Evolutionary conservation across 2,329 filamentous ascomycete genomes (phyloP).

Genomic region (Clarireedia monteithiana): DNA sequence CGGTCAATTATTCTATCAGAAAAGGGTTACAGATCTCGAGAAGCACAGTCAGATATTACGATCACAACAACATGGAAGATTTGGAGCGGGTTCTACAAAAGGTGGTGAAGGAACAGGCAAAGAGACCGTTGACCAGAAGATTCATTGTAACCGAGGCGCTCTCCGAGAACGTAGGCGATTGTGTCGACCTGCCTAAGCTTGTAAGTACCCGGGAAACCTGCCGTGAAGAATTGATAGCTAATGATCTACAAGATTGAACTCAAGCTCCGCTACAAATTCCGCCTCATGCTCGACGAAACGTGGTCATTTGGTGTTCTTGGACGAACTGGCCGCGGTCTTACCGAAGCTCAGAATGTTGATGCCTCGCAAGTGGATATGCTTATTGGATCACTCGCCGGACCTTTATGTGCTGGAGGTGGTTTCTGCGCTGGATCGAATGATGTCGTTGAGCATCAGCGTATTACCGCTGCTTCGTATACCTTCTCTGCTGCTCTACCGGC

Average conservation of each 20-base stretch:
- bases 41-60: conserved; percentile 87
- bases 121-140: conserved; percentile 75
- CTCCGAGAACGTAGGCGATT: conserved; percentile 85
- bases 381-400: conserved; percentile 82
- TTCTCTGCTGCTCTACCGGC: conserved; percentile 93
- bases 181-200: conserved; percentile 76
- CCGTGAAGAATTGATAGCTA: not conserved
- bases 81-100: conserved; percentile 78
- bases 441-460: conserved; percentile 92
- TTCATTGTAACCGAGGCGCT: conserved; percentile 96
- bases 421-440: conserved; percentile 91
- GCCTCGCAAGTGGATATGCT: conserved; percentile 94
- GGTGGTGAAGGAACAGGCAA: conserved; percentile 78
- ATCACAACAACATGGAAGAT: conserved; percentile 94
- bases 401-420: conserved; percentile 84
- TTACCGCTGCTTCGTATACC: conserved; percentile 86
- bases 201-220: conserved; percentile 38
- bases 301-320: conserved; percentile 96
- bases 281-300: conserved; percentile 92
- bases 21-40: conserved; percentile 91
- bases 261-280: conserved; percentile 96
- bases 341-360: conserved; percentile 95
- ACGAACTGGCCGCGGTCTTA: conserved; percentile 82
- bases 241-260: conserved; percentile 60
- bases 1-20: conserved; percentile 87